These are phyloP conservation scores for Trichoderma sp. DNA, from an alignment of 2,329 filamentous ascomycete genomes.

Conservation along the genomic window DNA sequence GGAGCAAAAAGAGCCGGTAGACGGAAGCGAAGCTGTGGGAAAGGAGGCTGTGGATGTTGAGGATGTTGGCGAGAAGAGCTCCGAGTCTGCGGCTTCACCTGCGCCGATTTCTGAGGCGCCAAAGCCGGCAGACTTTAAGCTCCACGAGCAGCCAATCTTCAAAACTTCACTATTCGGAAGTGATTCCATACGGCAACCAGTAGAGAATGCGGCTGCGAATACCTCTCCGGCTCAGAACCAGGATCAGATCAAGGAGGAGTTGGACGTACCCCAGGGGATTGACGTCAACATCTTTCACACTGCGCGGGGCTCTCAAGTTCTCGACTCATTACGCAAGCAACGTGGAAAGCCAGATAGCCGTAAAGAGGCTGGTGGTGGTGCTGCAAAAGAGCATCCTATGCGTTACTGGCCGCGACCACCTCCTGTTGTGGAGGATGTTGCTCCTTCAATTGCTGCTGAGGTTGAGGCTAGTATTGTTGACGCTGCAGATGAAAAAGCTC, in stretches of 20 bases:
- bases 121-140: neutral
- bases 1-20: neutral
- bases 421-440: slow-evolving; percentile 25
- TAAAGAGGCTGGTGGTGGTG: neutral
- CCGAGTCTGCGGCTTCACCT: neutral
- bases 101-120: neutral
- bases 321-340: slow-evolving; percentile 41
- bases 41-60: neutral
- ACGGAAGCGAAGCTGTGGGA: neutral
- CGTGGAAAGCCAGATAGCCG: slow-evolving; percentile 10
- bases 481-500: neutral
- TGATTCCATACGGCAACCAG: neutral
- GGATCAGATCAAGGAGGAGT: slow-evolving; percentile 25
- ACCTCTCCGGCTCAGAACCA: slow-evolving; percentile 13
- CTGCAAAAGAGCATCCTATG: slow-evolving; percentile 41
- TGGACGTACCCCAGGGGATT: slow-evolving; percentile 43
- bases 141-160: neutral
- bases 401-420: slow-evolving; percentile 37
- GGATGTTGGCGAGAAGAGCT: neutral
- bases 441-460: neutral
- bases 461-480: neutral
- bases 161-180: neutral
- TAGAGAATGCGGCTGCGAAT: slow-evolving; percentile 11
- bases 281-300: slow-evolving; percentile 54
- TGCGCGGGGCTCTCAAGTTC: slow-evolving; percentile 45